Conservation (phyloP, 192 early-diverging fungal genomes). For the Podila minutissima region DNA sequence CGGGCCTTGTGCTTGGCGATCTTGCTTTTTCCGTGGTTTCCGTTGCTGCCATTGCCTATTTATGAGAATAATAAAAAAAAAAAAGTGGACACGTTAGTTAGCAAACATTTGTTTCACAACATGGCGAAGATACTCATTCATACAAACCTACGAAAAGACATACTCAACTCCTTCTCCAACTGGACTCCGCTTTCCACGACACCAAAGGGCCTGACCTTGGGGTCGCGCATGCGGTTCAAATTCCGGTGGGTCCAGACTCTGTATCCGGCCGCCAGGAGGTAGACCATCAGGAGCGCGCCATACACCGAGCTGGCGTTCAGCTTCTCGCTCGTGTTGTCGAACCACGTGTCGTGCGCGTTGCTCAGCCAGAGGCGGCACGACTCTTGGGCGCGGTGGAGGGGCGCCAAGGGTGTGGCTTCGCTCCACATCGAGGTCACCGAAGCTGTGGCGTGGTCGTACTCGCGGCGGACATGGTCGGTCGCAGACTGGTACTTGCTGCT, state of each 20-base stretch:
- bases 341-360: slow-evolving; percentile 14
- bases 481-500: slow-evolving; percentile 25
- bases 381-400: slow-evolving; percentile 12
- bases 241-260: slow-evolving; percentile 24
- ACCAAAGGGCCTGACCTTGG: slow-evolving; percentile 10
- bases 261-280: slow-evolving; percentile 21
- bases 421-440: slow-evolving; percentile 29
- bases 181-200: slow-evolving; percentile 14
- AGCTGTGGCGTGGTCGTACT: slow-evolving; percentile 33
- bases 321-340: not conserved
- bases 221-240: slow-evolving; percentile 12
- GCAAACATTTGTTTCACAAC: not conserved
- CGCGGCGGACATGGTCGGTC: slow-evolving; percentile 20
- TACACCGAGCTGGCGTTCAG: slow-evolving; percentile 31
- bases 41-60: not conserved
- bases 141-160: not conserved
- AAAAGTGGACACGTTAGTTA: not conserved
- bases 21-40: slow-evolving; percentile 3
- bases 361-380: slow-evolving; percentile 16
- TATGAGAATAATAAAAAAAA: not conserved
- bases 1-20: slow-evolving; percentile 25
- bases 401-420: slow-evolving; percentile 12
- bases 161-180: not conserved
- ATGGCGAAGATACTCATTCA: not conserved
- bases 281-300: slow-evolving; percentile 18